Evolutionary conservation across 345 rosid genomes (phyloP).

Genomic region (Raphanus sativus): DNA sequence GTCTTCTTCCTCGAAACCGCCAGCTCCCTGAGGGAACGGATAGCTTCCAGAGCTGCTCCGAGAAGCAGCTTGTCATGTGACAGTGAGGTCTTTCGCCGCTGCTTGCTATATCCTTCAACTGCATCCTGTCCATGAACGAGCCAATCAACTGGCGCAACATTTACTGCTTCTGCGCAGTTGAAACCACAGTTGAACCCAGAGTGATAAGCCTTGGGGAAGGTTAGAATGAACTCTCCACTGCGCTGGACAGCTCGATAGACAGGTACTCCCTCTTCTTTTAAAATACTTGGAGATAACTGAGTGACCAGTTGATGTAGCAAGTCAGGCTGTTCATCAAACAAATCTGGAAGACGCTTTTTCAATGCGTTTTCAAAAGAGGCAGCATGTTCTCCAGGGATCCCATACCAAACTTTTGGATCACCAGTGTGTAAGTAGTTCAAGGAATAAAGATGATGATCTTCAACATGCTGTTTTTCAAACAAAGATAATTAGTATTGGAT

Average conservation of each 20-base stretch:
- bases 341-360: constrained; percentile 79
- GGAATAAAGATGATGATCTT: constrained; percentile 95
- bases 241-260: constrained; percentile 76
- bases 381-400: constrained; percentile 88
- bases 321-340: constrained; percentile 89
- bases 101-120: constrained; percentile 80
- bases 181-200: constrained; percentile 97
- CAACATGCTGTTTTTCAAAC: constrained; percentile 75
- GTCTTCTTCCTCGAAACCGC: constrained; percentile 55
- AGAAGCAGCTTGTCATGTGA: constrained; percentile 92
- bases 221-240: constrained; percentile 86
- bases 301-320: constrained; percentile 89
- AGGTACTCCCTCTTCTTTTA: constrained; percentile 81
- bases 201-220: constrained; percentile 96
- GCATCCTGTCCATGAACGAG: constrained; percentile 85
- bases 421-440: constrained; percentile 90
- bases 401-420: constrained; percentile 93
- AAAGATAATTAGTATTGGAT: constrained; percentile 2
- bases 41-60: constrained; percentile 67
- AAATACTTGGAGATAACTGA: constrained; percentile 85
- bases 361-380: constrained; percentile 66
- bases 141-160: constrained; percentile 99
- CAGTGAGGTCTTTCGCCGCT: constrained; percentile 78
- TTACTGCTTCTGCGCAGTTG: constrained; percentile 99
- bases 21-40: constrained; percentile 62